Evolutionary conservation across 139 green algal species (phyloP).

Genomic region (Volvox reticuliferus): DNA sequence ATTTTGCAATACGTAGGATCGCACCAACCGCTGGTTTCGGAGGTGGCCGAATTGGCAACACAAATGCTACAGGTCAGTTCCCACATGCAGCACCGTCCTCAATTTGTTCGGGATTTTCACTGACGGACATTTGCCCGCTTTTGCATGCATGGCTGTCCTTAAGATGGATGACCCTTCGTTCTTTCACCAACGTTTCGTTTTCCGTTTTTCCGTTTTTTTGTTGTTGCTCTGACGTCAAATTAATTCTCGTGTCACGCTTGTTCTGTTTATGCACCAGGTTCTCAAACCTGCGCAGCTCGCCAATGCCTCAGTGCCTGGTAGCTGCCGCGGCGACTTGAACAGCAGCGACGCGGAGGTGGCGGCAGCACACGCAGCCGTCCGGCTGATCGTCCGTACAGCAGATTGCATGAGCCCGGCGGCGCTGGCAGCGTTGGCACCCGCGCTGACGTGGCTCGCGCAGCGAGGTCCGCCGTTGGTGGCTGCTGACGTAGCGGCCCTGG

Average conservation of each 20-base stretch:
- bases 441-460: slow-evolving; percentile 20
- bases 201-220: neutral
- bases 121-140: too few relatives aligned
- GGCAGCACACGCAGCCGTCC: neutral
- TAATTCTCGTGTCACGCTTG: neutral
- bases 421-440: neutral
- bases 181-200: neutral
- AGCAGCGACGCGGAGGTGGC: neutral
- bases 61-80: slow-evolving; percentile 4
- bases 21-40: neutral
- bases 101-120: too few relatives aligned
- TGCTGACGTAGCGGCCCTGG: slow-evolving; percentile 17
- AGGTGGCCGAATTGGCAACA: neutral
- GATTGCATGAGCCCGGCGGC: neutral
- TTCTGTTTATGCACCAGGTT: too few relatives aligned
- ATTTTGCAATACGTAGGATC: too few relatives aligned
- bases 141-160: too few relatives aligned
- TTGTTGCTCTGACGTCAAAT: too few relatives aligned
- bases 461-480: neutral
- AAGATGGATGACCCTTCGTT: too few relatives aligned
- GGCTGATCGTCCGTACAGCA: neutral
- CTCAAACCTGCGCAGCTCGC: neutral
- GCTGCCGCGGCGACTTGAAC: neutral
- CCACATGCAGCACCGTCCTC: too few relatives aligned
- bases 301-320: neutral